Base-by-base conservation (phyloP, 768 basidiomycete species). In the Termitomyces bulborhizus region DNA sequence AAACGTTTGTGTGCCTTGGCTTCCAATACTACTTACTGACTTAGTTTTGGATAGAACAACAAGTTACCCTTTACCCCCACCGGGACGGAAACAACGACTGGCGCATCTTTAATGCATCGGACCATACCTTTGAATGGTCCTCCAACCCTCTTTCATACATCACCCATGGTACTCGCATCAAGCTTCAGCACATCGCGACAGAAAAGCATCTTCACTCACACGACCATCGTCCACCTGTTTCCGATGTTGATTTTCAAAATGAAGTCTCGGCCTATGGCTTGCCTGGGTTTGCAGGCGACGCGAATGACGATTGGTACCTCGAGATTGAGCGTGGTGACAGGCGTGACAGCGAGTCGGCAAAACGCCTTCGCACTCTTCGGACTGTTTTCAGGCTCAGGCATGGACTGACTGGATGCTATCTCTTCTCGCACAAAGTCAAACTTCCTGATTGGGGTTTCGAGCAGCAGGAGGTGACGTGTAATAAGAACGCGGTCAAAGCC, bases 381-480 rank as follows among this genome's bases (percentile, higher is more conserved):
- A 93, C 91, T 4, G 77, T 81, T 41, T 96, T 98, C 73, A 79
- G 88, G 62, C 71, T 99, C 45, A 75, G 86, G 52, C 97, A 99
- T 69, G 76, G 80, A 16, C 75, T 95, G 61, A 90, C 90, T 0
- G 94, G 95, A 0, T 99, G 97, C 69, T 98, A 97, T 68, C 78
- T 99, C 37, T 99, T 98, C 77, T 93, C 90, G 24, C 97, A 99
- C 74, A 97, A 97, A 69, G 88, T 98, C 64, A 98, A 98, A 72
- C 74, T 99, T 1, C 97, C 97, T 0, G 90, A 97, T 4, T 99
- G 97, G 97, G 97, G 84, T 0, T 99, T 80, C 62, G 97, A 98
- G 66, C 97, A 99, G 69, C 97, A 99, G 68, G 97, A 99, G 66
- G 97, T 99, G 50, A 98, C 97, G 0, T 99, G 97, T 71, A 99